phyloP scores from a whole-genome alignment of 257 asterid genomes.

The Solanum chiquidenum region DNA sequence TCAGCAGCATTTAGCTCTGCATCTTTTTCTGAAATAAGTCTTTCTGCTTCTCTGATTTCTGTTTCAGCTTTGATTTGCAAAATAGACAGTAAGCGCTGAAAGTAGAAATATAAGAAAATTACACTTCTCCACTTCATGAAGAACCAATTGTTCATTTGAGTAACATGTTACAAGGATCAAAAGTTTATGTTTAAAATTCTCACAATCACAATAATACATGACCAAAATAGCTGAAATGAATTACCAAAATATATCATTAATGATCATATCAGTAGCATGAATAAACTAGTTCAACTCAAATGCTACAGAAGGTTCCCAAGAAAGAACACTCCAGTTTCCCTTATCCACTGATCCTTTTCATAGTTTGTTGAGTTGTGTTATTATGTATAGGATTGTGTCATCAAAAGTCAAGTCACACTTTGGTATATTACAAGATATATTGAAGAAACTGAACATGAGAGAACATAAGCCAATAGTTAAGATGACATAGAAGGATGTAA shows the following conservation, averaged over 20 bases:
- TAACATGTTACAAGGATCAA: neutral
- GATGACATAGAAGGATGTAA: neutral
- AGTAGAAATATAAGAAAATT: constrained; percentile 14
- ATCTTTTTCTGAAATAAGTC: constrained; percentile 60
- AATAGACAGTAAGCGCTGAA: constrained; percentile 51
- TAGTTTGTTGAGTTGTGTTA: neutral
- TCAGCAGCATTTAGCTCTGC: constrained; percentile 56
- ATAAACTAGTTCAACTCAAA: neutral
- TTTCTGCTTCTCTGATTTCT: constrained; percentile 55
- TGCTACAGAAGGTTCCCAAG: neutral
- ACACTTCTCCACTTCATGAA: neutral
- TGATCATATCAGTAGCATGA: neutral
- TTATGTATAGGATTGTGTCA: neutral
- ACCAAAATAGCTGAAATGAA: neutral
- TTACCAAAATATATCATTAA: neutral
- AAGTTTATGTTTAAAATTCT: neutral
- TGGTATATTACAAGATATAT: neutral
- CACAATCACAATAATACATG: neutral
- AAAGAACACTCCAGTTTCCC: neutral
- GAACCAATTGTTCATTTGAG: neutral
- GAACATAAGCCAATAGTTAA: neutral
- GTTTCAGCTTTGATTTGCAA: constrained; percentile 65
- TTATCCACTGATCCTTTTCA: neutral
- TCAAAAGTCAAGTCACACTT: neutral
- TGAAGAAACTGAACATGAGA: neutral